Evolutionary conservation across 345 rosid genomes (phyloP).

Genomic region (Mangifera indica): DNA sequence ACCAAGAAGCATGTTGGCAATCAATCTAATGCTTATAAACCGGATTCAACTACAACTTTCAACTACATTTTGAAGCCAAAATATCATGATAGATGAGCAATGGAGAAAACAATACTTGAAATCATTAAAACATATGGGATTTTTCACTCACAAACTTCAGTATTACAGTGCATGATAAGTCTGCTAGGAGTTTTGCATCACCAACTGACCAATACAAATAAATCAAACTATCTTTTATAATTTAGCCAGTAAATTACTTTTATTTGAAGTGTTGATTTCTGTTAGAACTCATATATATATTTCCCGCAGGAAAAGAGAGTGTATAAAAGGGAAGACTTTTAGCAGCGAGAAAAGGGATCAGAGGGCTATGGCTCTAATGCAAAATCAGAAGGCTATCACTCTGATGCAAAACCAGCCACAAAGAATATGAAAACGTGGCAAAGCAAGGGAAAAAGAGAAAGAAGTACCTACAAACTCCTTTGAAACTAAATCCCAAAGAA

Average conservation of each 20-base stretch:
- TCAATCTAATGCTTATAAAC: neutral
- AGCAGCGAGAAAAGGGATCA: too few species aligned
- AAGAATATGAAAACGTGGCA: too few species aligned
- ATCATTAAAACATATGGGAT: neutral
- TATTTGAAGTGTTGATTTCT: neutral
- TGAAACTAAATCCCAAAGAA: too few species aligned
- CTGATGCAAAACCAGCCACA: too few species aligned
- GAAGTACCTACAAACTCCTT: too few species aligned
- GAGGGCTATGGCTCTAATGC: too few species aligned
- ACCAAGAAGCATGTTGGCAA: neutral
- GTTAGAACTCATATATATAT: too few species aligned
- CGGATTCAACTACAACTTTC: neutral
- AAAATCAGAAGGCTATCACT: too few species aligned
- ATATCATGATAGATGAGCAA: neutral
- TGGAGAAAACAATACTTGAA: neutral
- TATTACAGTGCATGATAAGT: neutral
- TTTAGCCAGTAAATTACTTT: neutral
- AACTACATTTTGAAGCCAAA: neutral
- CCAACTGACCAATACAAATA: neutral
- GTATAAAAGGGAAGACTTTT: too few species aligned
- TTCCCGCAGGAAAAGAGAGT: too few species aligned
- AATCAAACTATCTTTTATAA: neutral
- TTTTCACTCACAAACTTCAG: neutral
- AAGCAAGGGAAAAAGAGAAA: too few species aligned
- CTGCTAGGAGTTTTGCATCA: neutral